Percentiles rank a stretch among this genome's conserved stretches.
These are phyloP conservation scores for Neurospora discreta DNA, from an alignment of 495 filamentous ascomycete genomes.

Conservation along the genomic window DNA sequence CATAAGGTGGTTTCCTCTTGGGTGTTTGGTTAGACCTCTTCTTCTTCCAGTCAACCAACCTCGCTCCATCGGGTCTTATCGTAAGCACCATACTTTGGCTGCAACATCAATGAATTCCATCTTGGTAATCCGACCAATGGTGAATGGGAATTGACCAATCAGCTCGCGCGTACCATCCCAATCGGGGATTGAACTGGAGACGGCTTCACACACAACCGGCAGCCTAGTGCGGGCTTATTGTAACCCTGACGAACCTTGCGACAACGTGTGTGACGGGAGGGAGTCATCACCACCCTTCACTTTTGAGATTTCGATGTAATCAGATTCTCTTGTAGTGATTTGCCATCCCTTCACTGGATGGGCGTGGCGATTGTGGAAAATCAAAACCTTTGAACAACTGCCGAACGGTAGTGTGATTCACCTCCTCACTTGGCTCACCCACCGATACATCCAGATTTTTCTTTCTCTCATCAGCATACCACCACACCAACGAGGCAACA, in stretches of 20 bases:
- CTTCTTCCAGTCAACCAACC: no score
- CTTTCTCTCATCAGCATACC: not conserved
- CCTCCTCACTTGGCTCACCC: not conserved
- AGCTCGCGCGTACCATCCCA: not conserved
- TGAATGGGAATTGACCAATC: not conserved
- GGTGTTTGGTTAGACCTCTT: no score
- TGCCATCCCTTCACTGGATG: not conserved
- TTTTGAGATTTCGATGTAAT: not conserved
- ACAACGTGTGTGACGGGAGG: not conserved
- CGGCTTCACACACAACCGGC: not conserved
- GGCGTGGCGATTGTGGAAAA: not conserved
- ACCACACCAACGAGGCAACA: not conserved
- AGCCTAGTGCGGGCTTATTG: not conserved
- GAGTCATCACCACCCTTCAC: not conserved
- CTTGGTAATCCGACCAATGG: not conserved
- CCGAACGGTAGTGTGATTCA: not conserved
- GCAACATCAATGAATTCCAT: not conserved
- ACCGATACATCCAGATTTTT: not conserved
- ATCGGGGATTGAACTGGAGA: not conserved
- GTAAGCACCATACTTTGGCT: no score
- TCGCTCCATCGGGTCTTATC: no score
- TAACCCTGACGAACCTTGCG: not conserved
- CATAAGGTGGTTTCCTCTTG: no score
- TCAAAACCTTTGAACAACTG: not conserved
- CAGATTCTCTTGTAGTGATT: not conserved